Percentiles rank a stretch among this genome's conserved stretches.
Evolutionary conservation across 176 grass and related monocot species (phyloP).

Genomic region (Phragmites australis): DNA sequence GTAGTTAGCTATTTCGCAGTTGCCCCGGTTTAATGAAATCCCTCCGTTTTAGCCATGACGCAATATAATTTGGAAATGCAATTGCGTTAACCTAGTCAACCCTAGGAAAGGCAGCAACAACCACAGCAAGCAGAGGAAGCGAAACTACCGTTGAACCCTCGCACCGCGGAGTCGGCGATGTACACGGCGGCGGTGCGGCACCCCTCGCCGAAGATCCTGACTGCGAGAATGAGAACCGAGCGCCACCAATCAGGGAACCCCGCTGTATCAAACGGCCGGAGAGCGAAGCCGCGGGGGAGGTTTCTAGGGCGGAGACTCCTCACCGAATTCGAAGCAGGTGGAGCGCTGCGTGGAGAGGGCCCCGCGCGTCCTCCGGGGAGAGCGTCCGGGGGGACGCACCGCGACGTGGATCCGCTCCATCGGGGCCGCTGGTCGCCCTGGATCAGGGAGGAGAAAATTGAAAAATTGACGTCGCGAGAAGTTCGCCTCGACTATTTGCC

Average conservation of each 20-base stretch:
- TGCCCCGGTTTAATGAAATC: no score
- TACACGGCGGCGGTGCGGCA: slow-evolving; percentile 68
- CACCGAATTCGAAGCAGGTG: slow-evolving; percentile 82
- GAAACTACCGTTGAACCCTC: slow-evolving; percentile 74
- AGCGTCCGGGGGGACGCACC: slow-evolving; percentile 78
- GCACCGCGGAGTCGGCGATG: slow-evolving; percentile 72
- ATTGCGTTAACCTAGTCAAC: no score
- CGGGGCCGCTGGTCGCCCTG: background rate
- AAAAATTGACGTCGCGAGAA: no score
- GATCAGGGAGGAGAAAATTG: background rate
- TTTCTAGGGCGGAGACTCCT: background rate
- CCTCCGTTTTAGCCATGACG: no score
- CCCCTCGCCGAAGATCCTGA: slow-evolving; percentile 71
- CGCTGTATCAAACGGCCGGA: background rate
- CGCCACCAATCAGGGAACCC: background rate
- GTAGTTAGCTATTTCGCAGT: no score
- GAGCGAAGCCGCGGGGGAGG: background rate
- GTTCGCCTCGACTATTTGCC: no score
- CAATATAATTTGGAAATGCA: no score
- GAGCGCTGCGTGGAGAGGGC: slow-evolving; percentile 55
- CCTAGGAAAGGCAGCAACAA: background rate
- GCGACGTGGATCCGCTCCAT: slow-evolving; percentile 91
- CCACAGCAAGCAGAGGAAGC: background rate
- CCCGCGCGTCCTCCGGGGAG: slow-evolving; percentile 58
- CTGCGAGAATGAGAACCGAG: slow-evolving; percentile 26